Evolutionary conservation across 2,329 filamentous ascomycete genomes (phyloP), one percentile per base, ranked within the genome.

Genomic region (Ophiobolus disseminans): DNA sequence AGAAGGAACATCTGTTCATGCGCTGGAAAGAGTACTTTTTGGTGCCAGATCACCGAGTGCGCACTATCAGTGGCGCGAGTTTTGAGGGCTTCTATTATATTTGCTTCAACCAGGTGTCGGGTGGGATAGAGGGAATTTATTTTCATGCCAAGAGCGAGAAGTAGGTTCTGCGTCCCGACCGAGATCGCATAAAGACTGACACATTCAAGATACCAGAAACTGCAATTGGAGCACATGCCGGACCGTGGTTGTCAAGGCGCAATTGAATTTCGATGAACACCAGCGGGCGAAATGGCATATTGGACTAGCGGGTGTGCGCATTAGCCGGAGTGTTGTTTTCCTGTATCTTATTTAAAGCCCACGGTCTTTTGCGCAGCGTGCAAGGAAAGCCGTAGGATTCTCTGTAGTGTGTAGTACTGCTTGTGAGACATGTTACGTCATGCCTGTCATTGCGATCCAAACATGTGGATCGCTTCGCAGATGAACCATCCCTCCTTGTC

Each of bases 11-110:
- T 70, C 87, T 99, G 23, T 99, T 97, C 68, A 99, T 99, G 94
- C 86, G 94, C 52, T 99, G 94, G 94, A 99, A 99, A 75, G 94
- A 99, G 69, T 91, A 96, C 65, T 99, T 99, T 66, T 79, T 99
- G 0, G 94, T 99, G 0, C 94, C 94, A 1, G 92, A 99, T 66
- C 94, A 99, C 72, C 85, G 90, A 13, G 91, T 97, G 16, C 84
- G 88, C 53, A 95, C 90, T 9, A 96, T 99, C 53, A 89, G 86
- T 25, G 94, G 94, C 14, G 94, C 94, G 6, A 97, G 93, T 68
- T 99, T 97, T 52, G 94, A 99, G 69, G 94, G 94, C 0, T 99
- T 99, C 72, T 99, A 46, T 73, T 99, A 99, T 69, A 97, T 99
- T 60, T 97, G 92, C 77, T 97, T 97, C 78, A 96, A 97, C 73